Evolutionary conservation across 352 stramenopile species (phyloP), one percentile per base, ranked within the genome.

Genomic region (Phytophthora megakarya): DNA sequence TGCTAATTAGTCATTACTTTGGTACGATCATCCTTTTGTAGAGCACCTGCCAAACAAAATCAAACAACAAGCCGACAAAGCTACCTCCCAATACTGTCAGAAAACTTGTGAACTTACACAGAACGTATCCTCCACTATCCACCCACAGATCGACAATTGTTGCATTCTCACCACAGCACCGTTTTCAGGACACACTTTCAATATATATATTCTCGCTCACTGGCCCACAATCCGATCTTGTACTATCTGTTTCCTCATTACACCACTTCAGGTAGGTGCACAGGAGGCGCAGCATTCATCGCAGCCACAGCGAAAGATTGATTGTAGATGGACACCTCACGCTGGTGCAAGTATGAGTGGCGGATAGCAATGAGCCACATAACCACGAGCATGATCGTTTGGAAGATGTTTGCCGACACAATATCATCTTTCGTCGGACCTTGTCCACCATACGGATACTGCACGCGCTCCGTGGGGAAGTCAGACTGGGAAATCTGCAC

Each of bases 291-390:
- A 3, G 86, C 86, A 66, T 92, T 95, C 83, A 95, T 95, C 3
- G 86, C 86, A 10, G 86, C 86, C 22, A 70, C 73, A 2, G 82
- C 84, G 32, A 93, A 91, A 30, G 79, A 92, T 57, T 91, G 77
- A 53, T 95, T 95, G 78, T 95, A 93, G 28, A 79, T 78, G 19
- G 76, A 73, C 52, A 95, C 81, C 40, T 95, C 86, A 0, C 72
- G 72, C 60, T 89, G 76, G 48, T 95, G 86, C 61, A 73, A 67
- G 56, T 90, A 90, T 49, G 84, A 90, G 51, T 95, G 86, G 23
- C 79, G 80, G 42, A 95, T 88, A 22, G 84, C 82, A 37, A 93
- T 76, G 54, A 93, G 44, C 83, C 85, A 95, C 84, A 95, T 93
- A 26, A 90, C 70, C 23, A 88, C 69, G 22, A 95, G 80, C 73